A percentile compares a stretch with the other conserved stretches of the same genome.
Evolutionary conservation across 768 basidiomycete genomes (phyloP).

Genomic region (Xerocomellus intermedius): DNA sequence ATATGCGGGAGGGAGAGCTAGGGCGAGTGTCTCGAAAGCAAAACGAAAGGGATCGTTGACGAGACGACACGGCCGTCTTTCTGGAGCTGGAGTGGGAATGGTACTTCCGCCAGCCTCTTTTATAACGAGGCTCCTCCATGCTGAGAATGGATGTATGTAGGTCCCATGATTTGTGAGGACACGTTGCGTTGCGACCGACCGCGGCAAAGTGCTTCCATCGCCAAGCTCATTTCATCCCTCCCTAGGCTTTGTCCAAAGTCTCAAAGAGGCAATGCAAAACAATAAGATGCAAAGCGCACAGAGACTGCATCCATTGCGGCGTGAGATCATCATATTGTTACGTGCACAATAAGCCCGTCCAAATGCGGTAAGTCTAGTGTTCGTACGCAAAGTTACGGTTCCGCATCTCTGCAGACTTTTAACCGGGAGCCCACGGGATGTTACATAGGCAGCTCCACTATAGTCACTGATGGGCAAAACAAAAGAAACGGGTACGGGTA

Average conservation of each 20-base stretch:
- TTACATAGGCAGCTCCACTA: background rate
- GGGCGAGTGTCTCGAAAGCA: background rate
- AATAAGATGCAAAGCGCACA: conserved; percentile 15
- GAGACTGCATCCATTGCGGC: background rate
- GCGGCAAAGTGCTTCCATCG: background rate
- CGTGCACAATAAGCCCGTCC: conserved; percentile 20
- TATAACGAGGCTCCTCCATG: conserved; percentile 13
- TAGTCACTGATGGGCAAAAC: background rate
- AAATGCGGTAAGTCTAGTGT: conserved; percentile 22
- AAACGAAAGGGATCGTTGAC: background rate
- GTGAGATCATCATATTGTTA: conserved; percentile 6
- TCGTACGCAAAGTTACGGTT: background rate
- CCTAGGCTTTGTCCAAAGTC: background rate
- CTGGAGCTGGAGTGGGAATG: conserved; percentile 2
- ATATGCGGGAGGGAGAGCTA: background rate
- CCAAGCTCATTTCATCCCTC: background rate
- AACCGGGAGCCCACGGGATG: background rate
- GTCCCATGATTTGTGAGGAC: background rate
- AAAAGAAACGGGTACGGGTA: conserved; percentile 2
- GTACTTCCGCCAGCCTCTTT: conserved; percentile 2
- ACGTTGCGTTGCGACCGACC: background rate
- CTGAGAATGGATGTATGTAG: background rate
- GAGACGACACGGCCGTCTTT: background rate
- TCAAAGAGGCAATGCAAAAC: conserved; percentile 12
- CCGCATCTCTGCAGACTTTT: background rate